phyloP scores from a whole-genome alignment of 2,329 filamentous ascomycete species.

The Stemphylium vesicarium region DNA sequence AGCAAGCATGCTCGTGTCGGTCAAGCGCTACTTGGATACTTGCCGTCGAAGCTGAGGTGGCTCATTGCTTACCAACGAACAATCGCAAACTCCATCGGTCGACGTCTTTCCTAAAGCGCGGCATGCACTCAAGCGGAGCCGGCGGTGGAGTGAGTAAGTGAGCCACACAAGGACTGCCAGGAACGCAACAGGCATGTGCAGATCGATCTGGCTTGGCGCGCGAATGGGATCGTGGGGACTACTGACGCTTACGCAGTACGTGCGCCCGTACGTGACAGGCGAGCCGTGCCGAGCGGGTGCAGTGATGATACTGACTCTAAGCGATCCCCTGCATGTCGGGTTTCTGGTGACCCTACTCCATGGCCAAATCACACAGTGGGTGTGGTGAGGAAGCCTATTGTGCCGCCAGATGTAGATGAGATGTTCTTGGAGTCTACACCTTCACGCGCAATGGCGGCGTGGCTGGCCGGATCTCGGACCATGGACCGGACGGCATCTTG shows the following conservation, averaged over 20 bases:
- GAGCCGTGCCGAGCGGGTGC: not conserved
- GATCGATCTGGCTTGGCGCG: not conserved
- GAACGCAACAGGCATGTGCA: not conserved
- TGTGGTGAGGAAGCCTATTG: not conserved
- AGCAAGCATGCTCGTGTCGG: not conserved
- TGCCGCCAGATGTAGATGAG: not conserved
- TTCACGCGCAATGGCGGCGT: not conserved
- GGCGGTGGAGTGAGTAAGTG: not conserved
- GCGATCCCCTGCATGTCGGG: not conserved
- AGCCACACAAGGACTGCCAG: not conserved
- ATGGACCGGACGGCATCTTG: not conserved
- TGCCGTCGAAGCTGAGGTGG: not conserved
- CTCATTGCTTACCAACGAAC: not conserved
- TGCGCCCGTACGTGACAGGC: not conserved
- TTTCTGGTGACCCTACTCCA: not conserved
- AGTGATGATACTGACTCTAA: not conserved
- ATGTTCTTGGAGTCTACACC: not conserved
- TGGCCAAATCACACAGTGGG: not conserved
- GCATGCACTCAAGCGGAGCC: not conserved
- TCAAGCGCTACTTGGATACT: slow-evolving; percentile 1
- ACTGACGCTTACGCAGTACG: not conserved
- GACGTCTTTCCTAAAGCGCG: not conserved
- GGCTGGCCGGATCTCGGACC: not conserved
- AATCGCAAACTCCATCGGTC: not conserved
- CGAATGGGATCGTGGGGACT: not conserved